Percentiles rank a stretch among this genome's conserved stretches.
Conservation (phyloP, 257 asterid species). For the Nemophila menziesii region DNA sequence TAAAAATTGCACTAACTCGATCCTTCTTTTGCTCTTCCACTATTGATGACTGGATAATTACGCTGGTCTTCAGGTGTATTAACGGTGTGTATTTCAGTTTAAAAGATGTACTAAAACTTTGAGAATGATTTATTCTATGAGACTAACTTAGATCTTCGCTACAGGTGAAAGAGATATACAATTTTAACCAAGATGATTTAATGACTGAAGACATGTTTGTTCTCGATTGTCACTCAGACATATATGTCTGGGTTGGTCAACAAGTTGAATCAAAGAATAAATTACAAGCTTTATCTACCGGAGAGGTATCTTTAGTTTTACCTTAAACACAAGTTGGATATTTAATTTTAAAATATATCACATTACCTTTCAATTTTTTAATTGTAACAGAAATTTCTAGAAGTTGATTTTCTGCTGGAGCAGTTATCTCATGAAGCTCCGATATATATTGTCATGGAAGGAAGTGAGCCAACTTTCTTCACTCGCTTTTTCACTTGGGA, state of each 20-base stretch:
- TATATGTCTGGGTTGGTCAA: conserved; percentile 92
- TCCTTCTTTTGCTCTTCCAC: conserved; percentile 16
- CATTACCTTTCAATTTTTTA: background rate
- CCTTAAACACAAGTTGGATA: background rate
- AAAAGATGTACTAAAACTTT: background rate
- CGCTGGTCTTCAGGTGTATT: conserved; percentile 61
- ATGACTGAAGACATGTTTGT: conserved; percentile 91
- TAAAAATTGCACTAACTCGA: conserved; percentile 28
- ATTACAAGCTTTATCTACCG: conserved; percentile 60
- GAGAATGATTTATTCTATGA: background rate
- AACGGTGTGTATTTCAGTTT: conserved; percentile 40
- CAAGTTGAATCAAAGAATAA: conserved; percentile 59
- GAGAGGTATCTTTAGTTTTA: conserved; percentile 42
- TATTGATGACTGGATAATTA: conserved; percentile 19
- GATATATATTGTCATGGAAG: conserved; percentile 70
- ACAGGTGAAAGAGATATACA: conserved; percentile 84
- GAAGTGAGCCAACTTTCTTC: conserved; percentile 79
- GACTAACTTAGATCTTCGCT: conserved; percentile 16
- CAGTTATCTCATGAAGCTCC: conserved; percentile 67
- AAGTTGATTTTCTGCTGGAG: conserved; percentile 79
- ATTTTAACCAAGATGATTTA: conserved; percentile 87
- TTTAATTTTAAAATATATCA: too few species aligned
- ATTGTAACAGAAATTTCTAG: conserved; percentile 64
- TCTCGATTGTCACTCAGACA: conserved; percentile 81
- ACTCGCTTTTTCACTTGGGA: conserved; percentile 96